phyloP scores from a whole-genome alignment of 1,139 yeast genomes.

The Candida dubliniensis region DNA sequence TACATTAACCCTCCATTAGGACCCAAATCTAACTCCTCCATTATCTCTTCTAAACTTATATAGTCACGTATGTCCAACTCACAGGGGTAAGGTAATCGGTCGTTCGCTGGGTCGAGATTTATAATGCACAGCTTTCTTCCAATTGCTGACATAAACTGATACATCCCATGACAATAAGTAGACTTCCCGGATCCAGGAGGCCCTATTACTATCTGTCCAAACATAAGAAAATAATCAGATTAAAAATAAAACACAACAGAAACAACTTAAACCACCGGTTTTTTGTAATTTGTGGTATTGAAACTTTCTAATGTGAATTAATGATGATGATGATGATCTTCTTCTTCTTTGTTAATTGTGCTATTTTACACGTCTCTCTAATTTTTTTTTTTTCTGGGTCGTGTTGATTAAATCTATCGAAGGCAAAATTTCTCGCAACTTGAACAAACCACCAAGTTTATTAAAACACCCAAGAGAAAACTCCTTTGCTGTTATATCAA shows the following conservation, averaged over 20 bases:
- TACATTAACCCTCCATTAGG: slow-evolving; percentile 95
- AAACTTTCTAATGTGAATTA: neutral
- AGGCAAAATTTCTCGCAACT: neutral
- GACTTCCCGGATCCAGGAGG: slow-evolving; percentile 99
- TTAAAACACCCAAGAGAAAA: neutral
- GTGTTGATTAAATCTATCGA: neutral
- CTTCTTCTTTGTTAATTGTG: neutral
- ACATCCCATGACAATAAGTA: slow-evolving; percentile 89
- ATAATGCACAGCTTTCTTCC: slow-evolving; percentile 84
- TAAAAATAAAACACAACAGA: too few relatives aligned
- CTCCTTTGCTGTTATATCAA: neutral
- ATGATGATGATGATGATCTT: neutral
- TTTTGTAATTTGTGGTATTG: too few relatives aligned
- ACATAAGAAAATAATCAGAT: slow-evolving; percentile 29
- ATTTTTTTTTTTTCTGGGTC: neutral
- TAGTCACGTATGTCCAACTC: slow-evolving; percentile 87
- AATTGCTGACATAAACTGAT: slow-evolving; percentile 87
- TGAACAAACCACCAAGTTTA: neutral
- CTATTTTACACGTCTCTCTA: neutral
- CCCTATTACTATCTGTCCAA: slow-evolving; percentile 93
- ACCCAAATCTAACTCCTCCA: slow-evolving; percentile 78
- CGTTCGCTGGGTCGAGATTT: slow-evolving; percentile 96
- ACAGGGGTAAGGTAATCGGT: slow-evolving; percentile 74
- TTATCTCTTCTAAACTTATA: slow-evolving; percentile 82
- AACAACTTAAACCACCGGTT: too few relatives aligned